These are phyloP conservation scores for Pseudocercospora fuligena DNA, from an alignment of 2,329 filamentous ascomycete genomes.

Conservation along the genomic window DNA sequence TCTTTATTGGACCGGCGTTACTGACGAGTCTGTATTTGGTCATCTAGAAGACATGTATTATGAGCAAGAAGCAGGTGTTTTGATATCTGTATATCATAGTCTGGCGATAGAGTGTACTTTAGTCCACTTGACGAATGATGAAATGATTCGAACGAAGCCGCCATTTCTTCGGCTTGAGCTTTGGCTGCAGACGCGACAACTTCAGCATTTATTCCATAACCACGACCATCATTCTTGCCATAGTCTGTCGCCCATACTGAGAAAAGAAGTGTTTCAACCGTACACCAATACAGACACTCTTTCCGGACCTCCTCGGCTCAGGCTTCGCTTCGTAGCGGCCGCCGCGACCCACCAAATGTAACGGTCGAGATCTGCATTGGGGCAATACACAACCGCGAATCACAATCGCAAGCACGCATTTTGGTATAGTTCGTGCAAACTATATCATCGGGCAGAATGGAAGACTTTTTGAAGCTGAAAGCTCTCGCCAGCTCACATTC, in stretches of 20 bases:
- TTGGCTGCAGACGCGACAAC: too few species aligned
- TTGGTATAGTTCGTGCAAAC: not conserved
- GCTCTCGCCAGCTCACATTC: not conserved
- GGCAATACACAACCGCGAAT: conserved; percentile 3
- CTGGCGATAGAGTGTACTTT: not conserved
- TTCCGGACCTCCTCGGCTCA: not conserved
- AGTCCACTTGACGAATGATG: not conserved
- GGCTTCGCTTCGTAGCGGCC: not conserved
- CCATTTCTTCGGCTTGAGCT: not conserved
- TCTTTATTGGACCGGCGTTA: conserved; percentile 76
- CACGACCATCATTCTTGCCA: too few species aligned
- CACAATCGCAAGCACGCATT: not conserved
- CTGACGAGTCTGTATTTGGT: conserved; percentile 58
- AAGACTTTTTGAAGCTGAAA: not conserved
- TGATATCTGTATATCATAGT: not conserved
- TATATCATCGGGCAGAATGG: not conserved
- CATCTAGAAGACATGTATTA: conserved; percentile 15
- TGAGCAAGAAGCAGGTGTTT: not conserved
- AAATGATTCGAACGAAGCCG: not conserved
- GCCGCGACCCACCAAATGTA: not conserved
- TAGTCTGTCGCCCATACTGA: too few species aligned
- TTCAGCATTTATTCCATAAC: too few species aligned
- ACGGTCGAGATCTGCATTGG: conserved; percentile 6
- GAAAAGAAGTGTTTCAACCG: too few species aligned
- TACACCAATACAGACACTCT: not conserved